Conservation (phyloP, 169 alveolate species). For the Besnoitia besnoiti region DNA sequence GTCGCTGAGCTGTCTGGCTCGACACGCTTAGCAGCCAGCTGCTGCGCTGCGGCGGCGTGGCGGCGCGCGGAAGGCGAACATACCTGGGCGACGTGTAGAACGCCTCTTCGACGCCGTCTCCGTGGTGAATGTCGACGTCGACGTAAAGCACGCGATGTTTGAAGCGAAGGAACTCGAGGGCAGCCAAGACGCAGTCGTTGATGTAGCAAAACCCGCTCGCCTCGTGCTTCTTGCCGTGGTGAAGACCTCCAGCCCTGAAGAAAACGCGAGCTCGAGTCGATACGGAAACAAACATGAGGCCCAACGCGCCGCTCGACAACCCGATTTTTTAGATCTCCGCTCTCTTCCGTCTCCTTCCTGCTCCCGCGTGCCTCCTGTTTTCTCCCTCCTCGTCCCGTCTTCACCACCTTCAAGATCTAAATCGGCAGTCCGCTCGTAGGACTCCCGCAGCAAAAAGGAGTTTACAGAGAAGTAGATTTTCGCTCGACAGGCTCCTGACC, state of each 20-base stretch:
- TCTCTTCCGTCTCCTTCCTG: not conserved
- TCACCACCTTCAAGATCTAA: too few species aligned
- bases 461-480: too few species aligned
- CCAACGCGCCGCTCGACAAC: too few species aligned
- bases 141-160: slow-evolving; percentile 95
- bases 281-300: not conserved
- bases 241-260: slow-evolving; percentile 97
- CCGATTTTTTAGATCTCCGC: not conserved
- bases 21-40: not conserved
- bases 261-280: not conserved
- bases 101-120: slow-evolving; percentile 99
- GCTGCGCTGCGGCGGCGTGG: not conserved
- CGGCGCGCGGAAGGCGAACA: too few species aligned
- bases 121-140: slow-evolving; percentile 99
- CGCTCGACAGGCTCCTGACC: too few species aligned
- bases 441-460: too few species aligned
- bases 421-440: too few species aligned
- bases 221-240: slow-evolving; percentile 96
- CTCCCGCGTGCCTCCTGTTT: not conserved
- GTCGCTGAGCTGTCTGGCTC: too few species aligned
- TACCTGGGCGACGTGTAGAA: slow-evolving; percentile 87
- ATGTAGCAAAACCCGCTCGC: slow-evolving; percentile 99
- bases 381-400: too few species aligned
- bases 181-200: slow-evolving; percentile 97
- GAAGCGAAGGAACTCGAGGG: slow-evolving; percentile 94